A percentile compares a stretch with the other conserved stretches of the same genome.
These are phyloP conservation scores for Peribolospora baueri DNA, from an alignment of 768 basidiomycete species.

Conservation along the genomic window DNA sequence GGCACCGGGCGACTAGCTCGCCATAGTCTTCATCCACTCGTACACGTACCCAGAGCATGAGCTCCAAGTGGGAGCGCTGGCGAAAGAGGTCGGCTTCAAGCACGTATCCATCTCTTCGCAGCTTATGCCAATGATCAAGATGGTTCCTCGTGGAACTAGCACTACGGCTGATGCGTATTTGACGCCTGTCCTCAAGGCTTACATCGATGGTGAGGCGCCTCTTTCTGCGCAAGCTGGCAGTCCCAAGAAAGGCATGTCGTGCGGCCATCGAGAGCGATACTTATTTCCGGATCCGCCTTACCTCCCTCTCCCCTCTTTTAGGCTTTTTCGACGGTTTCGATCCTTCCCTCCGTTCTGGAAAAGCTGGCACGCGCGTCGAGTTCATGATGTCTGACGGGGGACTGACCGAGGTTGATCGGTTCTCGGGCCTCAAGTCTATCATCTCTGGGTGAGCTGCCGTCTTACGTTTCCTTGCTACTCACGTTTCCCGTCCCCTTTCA, in stretches of 20 bases:
- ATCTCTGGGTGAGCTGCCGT: slow-evolving; percentile 32
- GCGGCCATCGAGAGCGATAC: too few species aligned
- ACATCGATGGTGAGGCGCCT: slow-evolving; percentile 34
- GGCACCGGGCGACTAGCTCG: slow-evolving; percentile 29
- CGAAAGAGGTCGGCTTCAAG: slow-evolving; percentile 56
- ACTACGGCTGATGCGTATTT: slow-evolving; percentile 89
- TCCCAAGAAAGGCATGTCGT: neutral
- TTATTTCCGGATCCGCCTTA: too few species aligned
- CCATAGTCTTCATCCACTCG: slow-evolving; percentile 72
- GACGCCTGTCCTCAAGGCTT: slow-evolving; percentile 59
- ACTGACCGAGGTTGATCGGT: slow-evolving; percentile 50
- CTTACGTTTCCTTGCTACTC: neutral
- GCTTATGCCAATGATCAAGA: slow-evolving; percentile 82
- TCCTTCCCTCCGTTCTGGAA: slow-evolving; percentile 28
- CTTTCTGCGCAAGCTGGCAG: neutral
- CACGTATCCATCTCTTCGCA: slow-evolving; percentile 73
- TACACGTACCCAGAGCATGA: slow-evolving; percentile 54
- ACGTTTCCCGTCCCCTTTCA: neutral
- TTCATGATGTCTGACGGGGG: slow-evolving; percentile 94
- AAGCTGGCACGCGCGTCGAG: slow-evolving; percentile 34
- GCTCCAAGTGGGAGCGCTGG: slow-evolving; percentile 40
- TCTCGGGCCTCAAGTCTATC: slow-evolving; percentile 81
- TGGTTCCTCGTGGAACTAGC: slow-evolving; percentile 76
- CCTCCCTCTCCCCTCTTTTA: too few species aligned
- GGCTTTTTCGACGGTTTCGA: slow-evolving; percentile 77